A percentile compares a stretch with the other conserved stretches of the same genome.
phyloP scores from a whole-genome alignment of 2,329 filamentous ascomycete genomes.

The Zarea fungicola region DNA sequence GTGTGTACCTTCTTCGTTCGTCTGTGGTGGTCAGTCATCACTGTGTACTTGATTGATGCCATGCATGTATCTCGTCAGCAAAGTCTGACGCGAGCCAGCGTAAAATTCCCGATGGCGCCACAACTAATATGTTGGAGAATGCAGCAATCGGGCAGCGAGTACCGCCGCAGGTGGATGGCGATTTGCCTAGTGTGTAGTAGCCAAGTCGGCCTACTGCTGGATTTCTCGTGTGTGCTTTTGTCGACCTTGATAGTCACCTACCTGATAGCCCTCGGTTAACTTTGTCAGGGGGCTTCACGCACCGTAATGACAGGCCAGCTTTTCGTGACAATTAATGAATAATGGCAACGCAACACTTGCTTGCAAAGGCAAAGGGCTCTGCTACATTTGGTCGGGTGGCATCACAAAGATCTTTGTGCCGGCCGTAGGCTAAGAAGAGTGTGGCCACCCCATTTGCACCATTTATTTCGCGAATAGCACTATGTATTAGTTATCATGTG shows the following conservation, averaged over 20 bases:
- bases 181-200: too few species aligned
- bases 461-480: background rate
- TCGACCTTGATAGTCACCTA: too few species aligned
- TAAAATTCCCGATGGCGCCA: background rate
- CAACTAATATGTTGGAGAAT: background rate
- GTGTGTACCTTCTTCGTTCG: background rate
- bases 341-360: background rate
- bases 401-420: slow-evolving; percentile 5
- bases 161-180: background rate
- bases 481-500: background rate
- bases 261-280: too few species aligned
- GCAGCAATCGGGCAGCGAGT: background rate
- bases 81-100: background rate
- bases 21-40: background rate
- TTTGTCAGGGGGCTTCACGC: too few species aligned
- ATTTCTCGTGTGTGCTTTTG: too few species aligned
- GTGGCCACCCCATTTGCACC: slow-evolving; percentile 3
- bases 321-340: too few species aligned
- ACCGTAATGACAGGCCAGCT: too few species aligned
- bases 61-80: slow-evolving; percentile 9
- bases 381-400: background rate
- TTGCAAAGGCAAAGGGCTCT: background rate
- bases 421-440: slow-evolving; percentile 8
- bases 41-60: background rate
- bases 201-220: background rate